Conservation (phyloP, 78 protist species). For the Protostelium mycophagum region DNA sequence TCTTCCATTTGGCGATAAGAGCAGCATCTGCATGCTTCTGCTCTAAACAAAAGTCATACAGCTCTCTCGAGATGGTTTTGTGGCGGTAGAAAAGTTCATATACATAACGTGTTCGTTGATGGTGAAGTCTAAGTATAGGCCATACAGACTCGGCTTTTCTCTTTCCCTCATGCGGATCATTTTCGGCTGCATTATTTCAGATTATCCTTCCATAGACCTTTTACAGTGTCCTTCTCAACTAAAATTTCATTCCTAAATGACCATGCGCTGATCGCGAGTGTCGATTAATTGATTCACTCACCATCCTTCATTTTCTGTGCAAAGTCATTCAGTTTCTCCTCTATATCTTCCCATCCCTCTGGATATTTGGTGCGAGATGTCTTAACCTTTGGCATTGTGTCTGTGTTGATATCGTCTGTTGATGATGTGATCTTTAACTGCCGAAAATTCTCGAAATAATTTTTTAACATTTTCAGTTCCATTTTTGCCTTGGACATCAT, state of each 20-base stretch:
- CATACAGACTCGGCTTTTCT: constrained; percentile 71
- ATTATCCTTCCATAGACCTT: background rate
- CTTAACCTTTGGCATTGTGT: constrained; percentile 66
- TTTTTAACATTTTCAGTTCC: too few relatives aligned
- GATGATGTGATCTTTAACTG: background rate
- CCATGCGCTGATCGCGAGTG: background rate
- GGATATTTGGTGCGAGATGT: constrained; percentile 55
- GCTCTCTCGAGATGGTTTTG: constrained; percentile 63
- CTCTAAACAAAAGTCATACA: constrained; percentile 82
- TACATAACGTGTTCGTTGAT: constrained; percentile 74
- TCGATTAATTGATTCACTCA: background rate
- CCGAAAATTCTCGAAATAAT: too few relatives aligned
- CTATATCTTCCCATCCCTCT: constrained; percentile 71
- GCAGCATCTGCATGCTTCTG: constrained; percentile 74
- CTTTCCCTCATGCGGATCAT: constrained; percentile 82
- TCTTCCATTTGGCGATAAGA: constrained; percentile 97
- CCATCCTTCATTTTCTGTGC: constrained; percentile 80
- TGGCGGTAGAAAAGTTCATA: constrained; percentile 73
- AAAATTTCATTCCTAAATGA: background rate
- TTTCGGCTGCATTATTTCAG: constrained; percentile 38
- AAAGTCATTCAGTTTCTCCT: constrained; percentile 65
- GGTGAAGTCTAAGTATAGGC: constrained; percentile 79
- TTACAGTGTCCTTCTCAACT: background rate
- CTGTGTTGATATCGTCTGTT: background rate
- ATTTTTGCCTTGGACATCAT: background rate